Base-by-base conservation (phyloP, 495 filamentous ascomycete species). In the Ramalina peruviana region DNA sequence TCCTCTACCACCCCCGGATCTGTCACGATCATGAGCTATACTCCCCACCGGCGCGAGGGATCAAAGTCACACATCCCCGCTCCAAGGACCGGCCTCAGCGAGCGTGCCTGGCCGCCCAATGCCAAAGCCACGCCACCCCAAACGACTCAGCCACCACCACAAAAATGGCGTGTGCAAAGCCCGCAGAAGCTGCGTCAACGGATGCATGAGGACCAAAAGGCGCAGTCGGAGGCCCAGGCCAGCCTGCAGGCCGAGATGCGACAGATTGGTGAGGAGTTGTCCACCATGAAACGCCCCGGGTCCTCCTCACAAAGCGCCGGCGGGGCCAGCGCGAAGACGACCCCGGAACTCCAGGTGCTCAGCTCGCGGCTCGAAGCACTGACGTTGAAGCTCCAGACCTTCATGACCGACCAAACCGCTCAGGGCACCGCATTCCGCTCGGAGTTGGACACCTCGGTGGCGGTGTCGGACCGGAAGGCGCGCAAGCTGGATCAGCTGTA, bases 131-230 rank as follows among this genome's bases (percentile, higher is more conserved):
- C 26, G 11, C 39, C 51, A 1, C 51, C 43, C 4, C 69, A 64
- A 45, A 64, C 67, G 15, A 55, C 64, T 10, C 54, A 64, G 10
- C 65, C 68, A 36, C 25, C 45, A 42, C 66, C 72, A 33, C 76
- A 76, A 54, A 92, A 83, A 57, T 70, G 93, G 49, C 83, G 86
- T 43, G 79, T 95, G 64, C 89, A 94, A 64, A 89, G 83, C 40
- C 85, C 90, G 0, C 86, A 93, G 55, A 96, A 94, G 68, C 78
- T 96, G 30, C 85, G 92, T 40, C 86, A 96, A 64, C 85, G 89
- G 44, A 74, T 95, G 7, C 80, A 87, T 50, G 79, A 74, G 44
- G 88, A 96, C 59, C 84, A 87, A 59, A 81, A 73, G 42, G 74
- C 80, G 2, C 77, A 92, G 25, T 74, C 72, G 26, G 72, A 77